These are phyloP conservation scores for Cruciata laevipes DNA, from an alignment of 257 asterid genomes.

Conservation along the genomic window DNA sequence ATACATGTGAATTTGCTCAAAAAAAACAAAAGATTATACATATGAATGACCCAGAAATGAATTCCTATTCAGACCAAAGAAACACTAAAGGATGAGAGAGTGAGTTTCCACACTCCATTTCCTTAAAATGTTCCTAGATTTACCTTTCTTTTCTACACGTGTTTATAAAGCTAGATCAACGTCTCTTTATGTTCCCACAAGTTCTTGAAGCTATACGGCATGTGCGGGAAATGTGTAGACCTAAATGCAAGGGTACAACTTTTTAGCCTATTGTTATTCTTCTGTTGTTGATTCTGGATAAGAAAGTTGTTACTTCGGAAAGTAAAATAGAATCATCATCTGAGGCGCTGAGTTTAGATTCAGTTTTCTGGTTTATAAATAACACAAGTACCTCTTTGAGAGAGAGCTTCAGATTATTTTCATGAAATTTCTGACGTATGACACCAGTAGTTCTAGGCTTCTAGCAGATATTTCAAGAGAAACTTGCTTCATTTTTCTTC, in stretches of 20 bases:
- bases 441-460: background rate
- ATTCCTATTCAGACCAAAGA: background rate
- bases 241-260: background rate
- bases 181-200: background rate
- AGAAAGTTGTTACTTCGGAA: background rate
- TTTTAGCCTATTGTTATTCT: background rate
- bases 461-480: background rate
- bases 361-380: background rate
- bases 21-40: too few relatives aligned
- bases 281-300: background rate
- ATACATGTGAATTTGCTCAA: too few relatives aligned
- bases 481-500: too few relatives aligned
- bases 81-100: background rate
- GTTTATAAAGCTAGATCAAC: too few relatives aligned
- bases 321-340: background rate
- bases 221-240: background rate
- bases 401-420: background rate
- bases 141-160: background rate
- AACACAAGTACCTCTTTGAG: background rate
- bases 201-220: background rate
- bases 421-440: background rate
- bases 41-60: background rate
- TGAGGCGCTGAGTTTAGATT: background rate
- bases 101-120: background rate
- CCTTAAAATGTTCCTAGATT: background rate